Evolutionary conservation across 257 asterid genomes (phyloP).

Genomic region (Rehmannia glutinosa): DNA sequence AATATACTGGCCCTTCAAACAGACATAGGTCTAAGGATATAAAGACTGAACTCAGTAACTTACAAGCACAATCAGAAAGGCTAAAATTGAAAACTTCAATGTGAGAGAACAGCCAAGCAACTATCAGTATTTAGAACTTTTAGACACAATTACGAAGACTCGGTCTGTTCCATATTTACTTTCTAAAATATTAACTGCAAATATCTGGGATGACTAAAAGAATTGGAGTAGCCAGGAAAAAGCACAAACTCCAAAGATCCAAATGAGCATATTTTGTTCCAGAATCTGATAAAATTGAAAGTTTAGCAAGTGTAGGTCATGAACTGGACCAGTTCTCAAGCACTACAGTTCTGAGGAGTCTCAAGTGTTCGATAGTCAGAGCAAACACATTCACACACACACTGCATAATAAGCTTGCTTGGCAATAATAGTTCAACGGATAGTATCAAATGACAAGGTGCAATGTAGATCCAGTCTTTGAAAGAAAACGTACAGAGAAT

Average conservation of each 20-base stretch:
- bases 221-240: neutral
- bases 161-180: neutral
- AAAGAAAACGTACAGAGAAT: neutral
- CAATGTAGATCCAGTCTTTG: neutral
- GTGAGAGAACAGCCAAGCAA: conserved; percentile 7
- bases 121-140: neutral
- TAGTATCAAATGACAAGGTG: neutral
- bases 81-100: neutral
- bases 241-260: neutral
- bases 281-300: neutral
- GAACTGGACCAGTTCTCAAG: conserved; percentile 3
- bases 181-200: neutral
- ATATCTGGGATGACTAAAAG: conserved; percentile 3
- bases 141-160: neutral
- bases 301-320: neutral
- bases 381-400: neutral
- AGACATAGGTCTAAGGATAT: neutral
- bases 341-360: neutral
- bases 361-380: neutral
- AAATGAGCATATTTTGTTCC: neutral
- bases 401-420: neutral
- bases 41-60: neutral
- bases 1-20: neutral
- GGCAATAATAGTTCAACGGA: neutral
- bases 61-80: neutral